Evolutionary conservation across 306 rosid genomes (phyloP).

Genomic region (Quercus glauca): DNA sequence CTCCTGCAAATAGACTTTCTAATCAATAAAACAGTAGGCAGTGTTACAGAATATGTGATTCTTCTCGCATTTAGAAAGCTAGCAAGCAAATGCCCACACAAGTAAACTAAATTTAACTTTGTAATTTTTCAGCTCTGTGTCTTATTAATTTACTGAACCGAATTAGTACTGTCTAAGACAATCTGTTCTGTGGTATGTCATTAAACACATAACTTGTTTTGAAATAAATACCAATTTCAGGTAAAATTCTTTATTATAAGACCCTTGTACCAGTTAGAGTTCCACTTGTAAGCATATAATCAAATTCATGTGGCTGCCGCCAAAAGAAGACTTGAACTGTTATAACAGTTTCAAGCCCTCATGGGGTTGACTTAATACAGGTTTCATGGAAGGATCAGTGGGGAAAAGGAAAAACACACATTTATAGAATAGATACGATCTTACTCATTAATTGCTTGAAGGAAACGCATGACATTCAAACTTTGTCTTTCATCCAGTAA

Average conservation of each 20-base stretch:
- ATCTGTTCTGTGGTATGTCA: background rate
- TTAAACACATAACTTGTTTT: background rate
- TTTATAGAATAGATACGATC: constrained; percentile 11
- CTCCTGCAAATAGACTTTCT: constrained; percentile 49
- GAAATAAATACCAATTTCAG: background rate
- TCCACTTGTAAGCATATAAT: background rate
- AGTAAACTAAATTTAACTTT: background rate
- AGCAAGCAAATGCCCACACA: background rate
- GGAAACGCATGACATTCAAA: constrained; percentile 81
- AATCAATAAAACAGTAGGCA: constrained; percentile 6
- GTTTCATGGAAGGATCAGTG: background rate
- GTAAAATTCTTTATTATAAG: background rate
- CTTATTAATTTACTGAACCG: background rate
- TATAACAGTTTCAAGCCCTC: background rate
- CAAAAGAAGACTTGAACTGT: background rate
- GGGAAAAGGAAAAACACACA: background rate
- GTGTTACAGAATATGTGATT: background rate
- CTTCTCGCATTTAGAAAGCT: background rate
- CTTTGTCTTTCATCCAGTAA: constrained; percentile 84
- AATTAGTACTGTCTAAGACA: background rate
- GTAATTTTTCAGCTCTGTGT: background rate
- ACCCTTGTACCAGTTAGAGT: background rate
- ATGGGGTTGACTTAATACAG: background rate
- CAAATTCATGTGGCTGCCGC: background rate
- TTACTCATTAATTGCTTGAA: constrained; percentile 76